Evolutionary conservation across 2,329 filamentous ascomycete species (phyloP), one percentile per base, ranked within the genome.

Genomic region (Xylariaceae sp.): DNA sequence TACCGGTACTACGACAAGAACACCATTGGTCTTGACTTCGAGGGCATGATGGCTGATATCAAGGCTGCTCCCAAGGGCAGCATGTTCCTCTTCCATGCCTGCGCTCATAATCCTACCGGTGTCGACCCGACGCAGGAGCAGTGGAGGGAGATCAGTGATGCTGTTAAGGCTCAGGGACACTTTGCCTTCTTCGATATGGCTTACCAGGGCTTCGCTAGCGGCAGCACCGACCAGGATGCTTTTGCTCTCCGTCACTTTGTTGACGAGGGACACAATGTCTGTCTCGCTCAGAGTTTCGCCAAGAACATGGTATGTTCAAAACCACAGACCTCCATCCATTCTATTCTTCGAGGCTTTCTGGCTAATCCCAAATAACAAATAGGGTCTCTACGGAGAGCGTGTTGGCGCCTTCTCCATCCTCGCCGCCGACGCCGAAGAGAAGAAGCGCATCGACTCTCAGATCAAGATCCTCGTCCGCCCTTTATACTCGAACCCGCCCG

Each of bases 1-100:
- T 98, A 98, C 80, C 81, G 88, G 62, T 98, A 98, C 83, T 98
- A 97, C 79, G 88, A 97, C 83, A 94, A 95, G 79, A 85, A 95
- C 67, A 97, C 92, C 64, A 97, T 96, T 66, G 91, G 91, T 45
- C 85, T 98, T 55, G 93, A 98, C 79, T 97, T 96, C 64, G 88
- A 94, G 58, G 93, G 93, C 62, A 81, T 98, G 78, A 65, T 96
- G 49, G 85, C 80, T 62, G 91, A 97, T 68, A 84, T 98, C 74
- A 90, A 94, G 76, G 81, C 79, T 57, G 89, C 92, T 47, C 90
- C 91, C 59, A 82, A 85, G 68, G 84, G 84, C 69, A 94, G 87
- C 73, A 83, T 94, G 60, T 85, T 98, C 73, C 76, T 98, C 57
- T 86, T 97, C 67, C 93, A 98, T 73, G 92, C 92, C 54, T 97